A percentile compares a stretch with the other conserved stretches of the same genome.
phyloP scores from a whole-genome alignment of 2,329 filamentous ascomycete species.

The Colletotrichum zoysiae region DNA sequence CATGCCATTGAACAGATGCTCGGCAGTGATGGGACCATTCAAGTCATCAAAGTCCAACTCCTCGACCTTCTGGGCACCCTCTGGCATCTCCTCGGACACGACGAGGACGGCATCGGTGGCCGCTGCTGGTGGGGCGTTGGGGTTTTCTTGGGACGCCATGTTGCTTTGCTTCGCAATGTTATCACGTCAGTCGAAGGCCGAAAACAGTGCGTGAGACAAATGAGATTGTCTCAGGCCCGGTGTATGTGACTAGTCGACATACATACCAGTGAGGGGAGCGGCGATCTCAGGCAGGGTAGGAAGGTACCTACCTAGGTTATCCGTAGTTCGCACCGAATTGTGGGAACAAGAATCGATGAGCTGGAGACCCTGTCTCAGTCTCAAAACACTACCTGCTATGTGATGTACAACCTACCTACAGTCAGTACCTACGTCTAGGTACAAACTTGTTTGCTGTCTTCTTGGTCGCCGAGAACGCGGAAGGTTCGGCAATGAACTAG shows the following conservation, averaged over 20 bases:
- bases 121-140: conserved; percentile 65
- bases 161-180: conserved; percentile 7
- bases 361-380: conserved; percentile 20
- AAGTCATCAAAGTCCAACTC: conserved; percentile 94
- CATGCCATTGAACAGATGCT: conserved; percentile 87
- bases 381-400: not conserved
- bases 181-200: conserved; percentile 6
- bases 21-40: conserved; percentile 82
- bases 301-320: not conserved
- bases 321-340: conserved; percentile 13
- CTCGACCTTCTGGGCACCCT: conserved; percentile 82
- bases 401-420: no score
- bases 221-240: conserved; percentile 30
- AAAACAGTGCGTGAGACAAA: conserved; percentile 2
- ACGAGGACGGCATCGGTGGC: conserved; percentile 87
- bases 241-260: conserved; percentile 10
- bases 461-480: not conserved
- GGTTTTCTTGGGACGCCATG: conserved; percentile 48
- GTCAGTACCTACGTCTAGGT: not conserved
- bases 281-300: conserved; percentile 20
- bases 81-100: conserved; percentile 84
- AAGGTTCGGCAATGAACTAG: not conserved
- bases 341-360: conserved; percentile 31
- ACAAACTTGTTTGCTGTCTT: not conserved
- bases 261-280: conserved; percentile 30